These are phyloP conservation scores for Closterium sp. DNA, from an alignment of 139 green algal species.

Conservation along the genomic window DNA sequence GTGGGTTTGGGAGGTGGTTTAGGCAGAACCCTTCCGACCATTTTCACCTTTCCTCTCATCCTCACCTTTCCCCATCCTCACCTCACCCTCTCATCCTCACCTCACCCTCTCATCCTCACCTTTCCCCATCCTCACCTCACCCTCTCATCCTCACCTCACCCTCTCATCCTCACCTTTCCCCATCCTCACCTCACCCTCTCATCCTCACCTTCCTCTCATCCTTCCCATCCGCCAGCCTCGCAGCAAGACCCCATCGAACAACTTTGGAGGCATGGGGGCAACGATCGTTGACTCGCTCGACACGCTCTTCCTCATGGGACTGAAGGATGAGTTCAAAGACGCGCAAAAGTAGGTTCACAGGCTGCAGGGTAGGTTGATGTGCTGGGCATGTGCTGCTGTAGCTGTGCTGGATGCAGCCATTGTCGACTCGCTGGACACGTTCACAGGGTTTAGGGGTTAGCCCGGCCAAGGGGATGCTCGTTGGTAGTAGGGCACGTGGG, in stretches of 20 bases:
- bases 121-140: too few species aligned
- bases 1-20: too few species aligned
- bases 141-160: background rate
- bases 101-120: background rate
- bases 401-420: background rate
- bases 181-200: too few species aligned
- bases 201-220: background rate
- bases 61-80: background rate
- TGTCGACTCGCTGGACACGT: background rate
- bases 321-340: conserved; percentile 55
- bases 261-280: conserved; percentile 62
- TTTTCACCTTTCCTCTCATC: background rate
- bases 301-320: conserved; percentile 73
- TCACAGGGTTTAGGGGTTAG: too few species aligned
- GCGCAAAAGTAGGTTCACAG: conserved; percentile 15
- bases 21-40: too few species aligned
- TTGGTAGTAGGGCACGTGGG: too few species aligned
- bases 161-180: background rate
- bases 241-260: conserved; percentile 27
- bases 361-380: too few species aligned
- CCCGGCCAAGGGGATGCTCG: too few species aligned
- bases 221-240: conserved; percentile 7
- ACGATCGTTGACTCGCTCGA: conserved; percentile 68
- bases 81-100: background rate
- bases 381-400: background rate